Base-by-base conservation (phyloP, 345 rosid genomes). In the Alliaria petiolata region DNA sequence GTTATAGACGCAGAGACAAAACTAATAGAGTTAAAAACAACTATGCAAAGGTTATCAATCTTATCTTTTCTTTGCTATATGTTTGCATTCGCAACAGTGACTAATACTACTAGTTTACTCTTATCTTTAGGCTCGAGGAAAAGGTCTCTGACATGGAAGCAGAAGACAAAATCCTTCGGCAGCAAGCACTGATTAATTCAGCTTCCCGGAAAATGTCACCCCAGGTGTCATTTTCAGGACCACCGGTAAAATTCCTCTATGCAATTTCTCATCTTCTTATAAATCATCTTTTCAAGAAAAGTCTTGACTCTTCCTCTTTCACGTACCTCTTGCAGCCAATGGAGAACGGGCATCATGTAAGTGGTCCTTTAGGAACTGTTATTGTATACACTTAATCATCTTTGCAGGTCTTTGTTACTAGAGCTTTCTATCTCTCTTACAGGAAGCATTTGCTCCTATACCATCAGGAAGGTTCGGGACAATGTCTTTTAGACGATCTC, bases 21-120 rank as follows among this genome's bases (percentile, higher is more conserved):
- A 80, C 82, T 89, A 68, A 93, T 91, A 61, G 89, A 89, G 71
- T 78, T 95, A 65, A 91, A 95, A 89, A 88, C 95, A 79, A 62
- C 78, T 17, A 88, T 85, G 93, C 96, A 95, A 71, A 89, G 90
- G 99, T 95, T 52, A 5, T 69, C 11, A 22, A 22, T 22, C 25
- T 22, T 22, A 22, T 22, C 1, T 22, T 22, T 22, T 22, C 25
- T 22, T 22, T 3, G 25, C 25, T 22, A 22, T 22, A 22, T 22
- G 25, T 22, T 22, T 22, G 25, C 25, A 22, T 22, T 22, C 25
- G 1, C 25, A 22, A 22, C n/a, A n/a, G n/a, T n/a, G n/a, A n/a
- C 25, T 22, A 1, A 22, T 22, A 22, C 25, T 22, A 38, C 44
- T 59, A 67, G 25, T 67, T n/a, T 62, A 42, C 52, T 56, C 43